phyloP scores from a whole-genome alignment of 2,329 filamentous ascomycete genomes.

The Fusarium avenaceum region DNA sequence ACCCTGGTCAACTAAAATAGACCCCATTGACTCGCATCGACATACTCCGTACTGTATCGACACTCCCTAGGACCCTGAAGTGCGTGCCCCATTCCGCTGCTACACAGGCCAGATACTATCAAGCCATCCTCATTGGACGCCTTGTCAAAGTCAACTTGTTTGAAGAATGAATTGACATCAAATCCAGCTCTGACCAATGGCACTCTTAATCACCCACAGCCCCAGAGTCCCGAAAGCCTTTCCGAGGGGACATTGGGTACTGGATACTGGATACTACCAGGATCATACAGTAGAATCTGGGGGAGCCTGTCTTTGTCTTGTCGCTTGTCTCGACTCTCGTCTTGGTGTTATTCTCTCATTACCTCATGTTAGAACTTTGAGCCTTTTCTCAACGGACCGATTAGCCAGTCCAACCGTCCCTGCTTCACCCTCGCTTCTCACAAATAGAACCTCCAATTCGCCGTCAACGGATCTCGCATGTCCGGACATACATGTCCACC shows the following conservation, averaged over 20 bases:
- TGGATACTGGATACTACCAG: slow-evolving; percentile 1
- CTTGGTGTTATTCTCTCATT: neutral
- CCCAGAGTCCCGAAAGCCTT: slow-evolving; percentile 9
- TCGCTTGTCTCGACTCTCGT: neutral
- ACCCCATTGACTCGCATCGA: slow-evolving; percentile 38
- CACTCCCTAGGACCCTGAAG: slow-evolving; percentile 40
- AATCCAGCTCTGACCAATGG: slow-evolving; percentile 41
- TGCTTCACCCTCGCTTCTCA: slow-evolving; percentile 25
- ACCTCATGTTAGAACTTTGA: neutral
- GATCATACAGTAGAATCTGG: slow-evolving; percentile 34
- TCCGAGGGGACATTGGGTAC: slow-evolving; percentile 5
- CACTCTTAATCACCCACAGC: slow-evolving; percentile 23
- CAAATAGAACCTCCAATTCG: too few species aligned
- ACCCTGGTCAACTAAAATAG: slow-evolving; percentile 13
- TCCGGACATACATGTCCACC: slow-evolving; percentile 39
- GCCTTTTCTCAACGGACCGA: slow-evolving; percentile 33
- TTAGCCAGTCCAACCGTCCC: slow-evolving; percentile 30
- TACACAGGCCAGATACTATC: slow-evolving; percentile 41
- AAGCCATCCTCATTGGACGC: slow-evolving; percentile 45
- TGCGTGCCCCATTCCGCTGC: neutral
- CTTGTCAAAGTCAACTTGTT: slow-evolving; percentile 47
- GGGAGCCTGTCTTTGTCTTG: slow-evolving; percentile 20
- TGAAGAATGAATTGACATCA: slow-evolving; percentile 52
- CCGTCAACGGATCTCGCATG: too few species aligned
- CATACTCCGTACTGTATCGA: slow-evolving; percentile 17